Evolutionary conservation across 2,329 filamentous ascomycete species (phyloP), one percentile per base, ranked within the genome.

Genomic region (Colletotrichum neosansevieriae): DNA sequence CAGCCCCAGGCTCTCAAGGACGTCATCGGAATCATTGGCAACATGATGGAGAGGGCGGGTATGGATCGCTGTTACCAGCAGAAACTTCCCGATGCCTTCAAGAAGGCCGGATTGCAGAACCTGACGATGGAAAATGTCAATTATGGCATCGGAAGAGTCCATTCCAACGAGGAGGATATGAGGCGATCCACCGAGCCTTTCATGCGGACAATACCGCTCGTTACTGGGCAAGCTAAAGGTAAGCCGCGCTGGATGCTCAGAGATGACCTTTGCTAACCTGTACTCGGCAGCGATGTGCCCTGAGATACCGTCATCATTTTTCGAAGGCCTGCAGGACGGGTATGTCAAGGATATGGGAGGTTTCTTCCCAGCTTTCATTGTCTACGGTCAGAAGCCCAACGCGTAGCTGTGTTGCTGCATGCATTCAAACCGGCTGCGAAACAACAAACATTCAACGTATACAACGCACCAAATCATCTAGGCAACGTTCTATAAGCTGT

Each of bases 341-440:
- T 71, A 71, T 24, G 13, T 49, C 19, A 58, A 47, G 11, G 66
- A 71, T 38, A 63, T 71, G 58, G 66, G 68, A 5, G 61, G 62
- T 0, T 15, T 38, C 10, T 58, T 58, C 2, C 29, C 38, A 2
- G 51, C 21, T 2, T 21, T 67, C 6, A 19, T 62, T 19, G 40
- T 47, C 3, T 34, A 56, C 34, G 57, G 56, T 9, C 50, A 62
- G 29, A 62, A 47, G 13, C 44, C 44, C 3, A 2, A n/a, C n/a
- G n/a, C n/a, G n/a, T n/a, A n/a, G n/a, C n/a, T n/a, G n/a, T n/a
- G n/a, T n/a, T n/a, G n/a, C n/a, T n/a, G n/a, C n/a, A n/a, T n/a
- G n/a, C n/a, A n/a, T n/a, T n/a, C n/a, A n/a, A n/a, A n/a, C n/a
- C n/a, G n/a, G n/a, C n/a, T n/a, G n/a, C n/a, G n/a, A n/a, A n/a